Percentiles rank a stretch among this genome's conserved stretches.
Conservation (phyloP, 2,329 filamentous ascomycete genomes). For the Neonectria coccinea region DNA sequence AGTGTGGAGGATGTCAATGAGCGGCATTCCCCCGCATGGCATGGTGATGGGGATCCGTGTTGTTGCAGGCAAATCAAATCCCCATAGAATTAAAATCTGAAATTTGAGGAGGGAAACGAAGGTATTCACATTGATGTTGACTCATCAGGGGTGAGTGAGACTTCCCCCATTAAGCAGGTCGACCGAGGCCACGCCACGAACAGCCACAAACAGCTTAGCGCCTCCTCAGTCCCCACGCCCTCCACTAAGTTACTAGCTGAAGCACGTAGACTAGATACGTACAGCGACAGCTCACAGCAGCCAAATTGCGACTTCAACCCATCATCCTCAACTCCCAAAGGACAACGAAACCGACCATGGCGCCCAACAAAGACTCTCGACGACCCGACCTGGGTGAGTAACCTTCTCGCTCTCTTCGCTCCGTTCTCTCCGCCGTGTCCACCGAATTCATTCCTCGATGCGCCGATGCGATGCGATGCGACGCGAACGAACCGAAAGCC, state of each 20-base stretch:
- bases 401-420: no score
- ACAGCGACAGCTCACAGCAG: slow-evolving; percentile 33
- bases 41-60: neutral
- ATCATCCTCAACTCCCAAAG: slow-evolving; percentile 24
- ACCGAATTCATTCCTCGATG: neutral
- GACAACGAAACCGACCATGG: slow-evolving; percentile 48
- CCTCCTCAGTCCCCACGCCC: slow-evolving; percentile 26
- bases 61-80: no score
- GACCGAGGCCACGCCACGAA: slow-evolving; percentile 26
- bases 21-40: neutral
- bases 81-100: neutral
- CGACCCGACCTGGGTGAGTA: slow-evolving; percentile 58
- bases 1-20: neutral
- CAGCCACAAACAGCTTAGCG: slow-evolving; percentile 29
- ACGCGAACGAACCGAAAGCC: slow-evolving; percentile 21
- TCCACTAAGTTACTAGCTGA: slow-evolving; percentile 6
- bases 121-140: neutral
- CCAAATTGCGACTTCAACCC: slow-evolving; percentile 39
- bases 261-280: no score
- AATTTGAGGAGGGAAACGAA: neutral
- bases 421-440: neutral
- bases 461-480: slow-evolving; percentile 4
- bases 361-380: slow-evolving; percentile 58
- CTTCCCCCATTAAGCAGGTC: slow-evolving; percentile 38
- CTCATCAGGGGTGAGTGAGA: neutral